Conservation (phyloP, 176 grass and related monocot genomes). For the Raddia guianensis region DNA sequence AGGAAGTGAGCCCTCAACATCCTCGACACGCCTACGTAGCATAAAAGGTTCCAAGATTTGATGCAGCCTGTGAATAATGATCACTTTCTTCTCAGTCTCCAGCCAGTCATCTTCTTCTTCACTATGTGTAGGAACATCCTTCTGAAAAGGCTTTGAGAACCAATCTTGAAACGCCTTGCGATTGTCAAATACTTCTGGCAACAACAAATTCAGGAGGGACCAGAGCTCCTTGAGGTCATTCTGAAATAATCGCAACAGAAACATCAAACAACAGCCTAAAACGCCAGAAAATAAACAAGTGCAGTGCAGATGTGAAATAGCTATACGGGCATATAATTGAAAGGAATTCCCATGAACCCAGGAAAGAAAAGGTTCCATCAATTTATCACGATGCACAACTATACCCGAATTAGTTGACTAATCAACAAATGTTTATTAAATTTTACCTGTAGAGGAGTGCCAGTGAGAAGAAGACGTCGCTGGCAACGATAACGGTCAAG, state of each 20-base stretch:
- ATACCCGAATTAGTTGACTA: conserved; percentile 13
- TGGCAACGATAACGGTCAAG: conserved; percentile 97
- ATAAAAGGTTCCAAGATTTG: conserved; percentile 99
- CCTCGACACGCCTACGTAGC: conserved; percentile 92
- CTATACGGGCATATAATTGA: conserved; percentile 1
- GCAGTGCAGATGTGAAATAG: conserved; percentile 22
- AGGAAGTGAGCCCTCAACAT: conserved; percentile 99
- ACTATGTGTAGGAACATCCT: conserved; percentile 64
- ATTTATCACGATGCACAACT: neutral
- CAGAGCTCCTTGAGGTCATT: conserved; percentile 99
- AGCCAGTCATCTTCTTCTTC: conserved; percentile 97
- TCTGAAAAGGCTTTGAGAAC: conserved; percentile 98
- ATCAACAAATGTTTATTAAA: neutral
- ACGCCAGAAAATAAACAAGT: conserved; percentile 24
- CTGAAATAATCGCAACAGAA: conserved; percentile 47
- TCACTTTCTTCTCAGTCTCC: conserved; percentile 98
- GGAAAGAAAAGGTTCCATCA: neutral
- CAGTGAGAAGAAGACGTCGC: conserved; percentile 91
- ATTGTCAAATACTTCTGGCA: conserved; percentile 99
- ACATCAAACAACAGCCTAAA: conserved; percentile 27
- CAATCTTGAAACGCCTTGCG: conserved; percentile 99
- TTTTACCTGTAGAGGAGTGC: conserved; percentile 92
- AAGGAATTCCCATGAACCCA: conserved; percentile 10
- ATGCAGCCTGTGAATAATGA: conserved; percentile 95
- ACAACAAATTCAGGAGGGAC: conserved; percentile 94